Conservation (phyloP, 2,329 filamentous ascomycete species). For the Exophiala sp. region DNA sequence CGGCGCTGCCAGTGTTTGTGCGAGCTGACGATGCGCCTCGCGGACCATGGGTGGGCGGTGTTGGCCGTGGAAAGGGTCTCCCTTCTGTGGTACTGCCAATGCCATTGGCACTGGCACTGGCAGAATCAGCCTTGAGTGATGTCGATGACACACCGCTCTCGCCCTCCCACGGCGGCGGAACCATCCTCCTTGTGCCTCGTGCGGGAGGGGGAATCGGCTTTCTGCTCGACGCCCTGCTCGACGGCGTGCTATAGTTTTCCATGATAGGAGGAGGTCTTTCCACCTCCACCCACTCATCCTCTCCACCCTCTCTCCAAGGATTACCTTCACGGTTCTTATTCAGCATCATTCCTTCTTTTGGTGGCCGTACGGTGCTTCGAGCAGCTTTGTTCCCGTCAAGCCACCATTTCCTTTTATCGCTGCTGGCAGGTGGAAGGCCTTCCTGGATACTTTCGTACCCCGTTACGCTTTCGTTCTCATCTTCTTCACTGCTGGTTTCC, state of each 20-base stretch:
- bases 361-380: constrained; percentile 63
- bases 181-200: constrained; percentile 18
- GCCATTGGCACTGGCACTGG: no score
- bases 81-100: constrained; percentile 4
- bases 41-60: constrained; percentile 11
- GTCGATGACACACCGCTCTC: constrained; percentile 12
- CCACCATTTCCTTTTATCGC: constrained; percentile 60
- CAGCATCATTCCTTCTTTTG: constrained; percentile 55
- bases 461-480: constrained; percentile 66
- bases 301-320: constrained; percentile 61
- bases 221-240: constrained; percentile 29
- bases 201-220: constrained; percentile 27
- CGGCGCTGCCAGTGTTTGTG: background rate
- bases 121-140: background rate
- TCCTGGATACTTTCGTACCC: constrained; percentile 79
- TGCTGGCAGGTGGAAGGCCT: constrained; percentile 60
- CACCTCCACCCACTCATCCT: constrained; percentile 73
- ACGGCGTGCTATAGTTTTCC: constrained; percentile 15
- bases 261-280: constrained; percentile 12
- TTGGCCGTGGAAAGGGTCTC: constrained; percentile 5
- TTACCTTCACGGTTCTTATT: constrained; percentile 74
- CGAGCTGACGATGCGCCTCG: background rate
- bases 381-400: constrained; percentile 61
- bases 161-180: constrained; percentile 20
- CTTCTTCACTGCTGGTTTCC: constrained; percentile 36